Evolutionary conservation across 2,329 filamentous ascomycete species (phyloP).

Genomic region (Aspergillus sp.): DNA sequence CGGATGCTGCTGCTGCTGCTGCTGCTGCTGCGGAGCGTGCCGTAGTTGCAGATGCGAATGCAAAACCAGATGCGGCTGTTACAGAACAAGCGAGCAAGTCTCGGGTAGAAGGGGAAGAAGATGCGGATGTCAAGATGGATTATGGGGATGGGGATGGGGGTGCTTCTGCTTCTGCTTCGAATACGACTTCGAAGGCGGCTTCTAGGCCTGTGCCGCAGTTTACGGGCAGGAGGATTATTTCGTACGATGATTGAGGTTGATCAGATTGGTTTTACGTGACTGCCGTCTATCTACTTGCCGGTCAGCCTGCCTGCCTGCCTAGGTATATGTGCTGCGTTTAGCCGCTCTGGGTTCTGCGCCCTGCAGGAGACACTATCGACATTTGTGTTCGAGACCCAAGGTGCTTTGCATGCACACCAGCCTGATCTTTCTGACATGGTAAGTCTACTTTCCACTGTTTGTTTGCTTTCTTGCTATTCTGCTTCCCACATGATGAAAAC

Average conservation of each 20-base stretch:
- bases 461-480: not conserved
- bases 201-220: slow-evolving; percentile 16
- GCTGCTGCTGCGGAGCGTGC: not conserved
- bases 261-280: too few species aligned
- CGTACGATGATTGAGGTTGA: slow-evolving; percentile 39
- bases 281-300: too few species aligned
- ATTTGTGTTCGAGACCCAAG: too few species aligned
- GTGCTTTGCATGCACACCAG: too few species aligned
- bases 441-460: slow-evolving; percentile 1
- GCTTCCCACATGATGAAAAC: slow-evolving; percentile 70
- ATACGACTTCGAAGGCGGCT: not conserved
- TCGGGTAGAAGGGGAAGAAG: not conserved
- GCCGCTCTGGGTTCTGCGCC: too few species aligned
- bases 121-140: slow-evolving; percentile 52
- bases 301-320: not conserved
- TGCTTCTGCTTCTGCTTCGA: too few species aligned
- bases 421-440: not conserved
- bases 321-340: too few species aligned
- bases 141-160: slow-evolving; percentile 38
- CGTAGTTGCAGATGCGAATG: not conserved
- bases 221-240: slow-evolving; percentile 36
- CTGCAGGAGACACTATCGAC: too few species aligned
- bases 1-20: slow-evolving; percentile 9
- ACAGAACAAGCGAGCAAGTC: not conserved
- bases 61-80: not conserved